Conservation (phyloP, 345 rosid species). For the Carallia brachiata region DNA sequence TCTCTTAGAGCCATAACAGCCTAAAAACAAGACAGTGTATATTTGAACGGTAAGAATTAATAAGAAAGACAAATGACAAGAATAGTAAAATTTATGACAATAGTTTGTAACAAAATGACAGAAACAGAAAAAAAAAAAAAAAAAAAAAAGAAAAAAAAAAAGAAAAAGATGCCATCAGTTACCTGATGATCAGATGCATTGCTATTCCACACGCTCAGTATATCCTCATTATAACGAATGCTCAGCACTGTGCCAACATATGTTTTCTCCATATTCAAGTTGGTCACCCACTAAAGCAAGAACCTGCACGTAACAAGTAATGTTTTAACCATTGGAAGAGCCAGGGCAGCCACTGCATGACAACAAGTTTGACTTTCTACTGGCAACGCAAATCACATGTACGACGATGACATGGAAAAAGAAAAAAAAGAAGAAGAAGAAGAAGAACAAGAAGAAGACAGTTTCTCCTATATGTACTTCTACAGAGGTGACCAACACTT, state of each 20-base stretch:
- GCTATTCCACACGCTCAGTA: conserved; percentile 87
- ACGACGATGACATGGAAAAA: too few relatives aligned
- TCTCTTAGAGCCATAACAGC: conserved; percentile 19
- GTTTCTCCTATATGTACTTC: too few relatives aligned
- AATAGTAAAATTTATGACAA: neutral
- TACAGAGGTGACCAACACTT: too few relatives aligned
- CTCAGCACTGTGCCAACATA: conserved; percentile 92
- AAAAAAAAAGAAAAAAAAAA: neutral
- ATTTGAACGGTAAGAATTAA: neutral
- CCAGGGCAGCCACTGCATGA: neutral
- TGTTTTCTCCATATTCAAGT: conserved; percentile 76
- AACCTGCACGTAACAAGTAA: conserved; percentile 45
- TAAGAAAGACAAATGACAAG: neutral
- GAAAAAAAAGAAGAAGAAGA: too few relatives aligned
- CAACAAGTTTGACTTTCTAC: neutral
- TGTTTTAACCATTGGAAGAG: too few relatives aligned
- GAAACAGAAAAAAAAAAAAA: too few relatives aligned
- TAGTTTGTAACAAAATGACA: too few relatives aligned
- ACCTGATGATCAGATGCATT: conserved; percentile 94
- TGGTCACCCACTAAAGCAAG: conserved; percentile 91
- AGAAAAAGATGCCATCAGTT: neutral
- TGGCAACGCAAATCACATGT: neutral
- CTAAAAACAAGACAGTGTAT: too few relatives aligned
- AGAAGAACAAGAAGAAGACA: too few relatives aligned
- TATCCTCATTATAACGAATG: conserved; percentile 88